phyloP scores from a whole-genome alignment of 257 asterid species.

The Nicotiana obtusifolia region DNA sequence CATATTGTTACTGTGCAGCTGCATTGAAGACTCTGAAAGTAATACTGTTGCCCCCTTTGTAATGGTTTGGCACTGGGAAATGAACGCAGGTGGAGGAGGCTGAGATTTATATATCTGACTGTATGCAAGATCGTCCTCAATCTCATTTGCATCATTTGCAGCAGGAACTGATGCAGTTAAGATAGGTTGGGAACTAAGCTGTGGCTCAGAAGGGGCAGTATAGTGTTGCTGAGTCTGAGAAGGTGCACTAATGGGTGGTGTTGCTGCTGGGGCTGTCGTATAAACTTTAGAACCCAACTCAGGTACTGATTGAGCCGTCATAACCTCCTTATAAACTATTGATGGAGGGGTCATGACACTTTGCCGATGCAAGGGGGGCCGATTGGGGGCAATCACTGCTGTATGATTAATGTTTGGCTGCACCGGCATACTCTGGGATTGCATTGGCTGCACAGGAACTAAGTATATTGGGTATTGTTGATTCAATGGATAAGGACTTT shows the following conservation, averaged over 20 bases:
- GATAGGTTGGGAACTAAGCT: slow-evolving; percentile 33
- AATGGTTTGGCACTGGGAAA: slow-evolving; percentile 47
- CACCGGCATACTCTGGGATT: slow-evolving; percentile 44
- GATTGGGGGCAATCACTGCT: slow-evolving; percentile 21
- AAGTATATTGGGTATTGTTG: slow-evolving; percentile 60
- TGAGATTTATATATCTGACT: slow-evolving; percentile 74
- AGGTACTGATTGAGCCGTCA: slow-evolving; percentile 31
- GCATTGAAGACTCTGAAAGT: slow-evolving; percentile 50
- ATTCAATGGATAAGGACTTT: slow-evolving; percentile 35
- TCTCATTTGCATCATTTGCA: slow-evolving; percentile 34
- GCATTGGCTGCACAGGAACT: slow-evolving; percentile 46
- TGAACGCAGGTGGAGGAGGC: slow-evolving; percentile 57
- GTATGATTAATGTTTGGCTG: slow-evolving; percentile 30
- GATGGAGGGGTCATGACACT: slow-evolving; percentile 30
- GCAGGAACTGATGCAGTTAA: slow-evolving; percentile 23
- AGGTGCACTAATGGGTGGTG: slow-evolving; percentile 27
- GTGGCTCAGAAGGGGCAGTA: slow-evolving; percentile 31
- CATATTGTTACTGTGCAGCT: slow-evolving; percentile 31
- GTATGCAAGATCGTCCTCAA: slow-evolving; percentile 70
- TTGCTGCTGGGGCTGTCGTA: slow-evolving; percentile 22
- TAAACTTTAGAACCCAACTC: slow-evolving; percentile 35
- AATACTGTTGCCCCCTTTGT: slow-evolving; percentile 42
- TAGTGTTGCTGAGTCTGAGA: slow-evolving; percentile 38
- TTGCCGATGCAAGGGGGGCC: slow-evolving; percentile 49
- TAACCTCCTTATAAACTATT: slow-evolving; percentile 30